These are phyloP conservation scores for Cystobasidiopsis lactophilus DNA, from an alignment of 768 basidiomycete genomes.

Conservation along the genomic window DNA sequence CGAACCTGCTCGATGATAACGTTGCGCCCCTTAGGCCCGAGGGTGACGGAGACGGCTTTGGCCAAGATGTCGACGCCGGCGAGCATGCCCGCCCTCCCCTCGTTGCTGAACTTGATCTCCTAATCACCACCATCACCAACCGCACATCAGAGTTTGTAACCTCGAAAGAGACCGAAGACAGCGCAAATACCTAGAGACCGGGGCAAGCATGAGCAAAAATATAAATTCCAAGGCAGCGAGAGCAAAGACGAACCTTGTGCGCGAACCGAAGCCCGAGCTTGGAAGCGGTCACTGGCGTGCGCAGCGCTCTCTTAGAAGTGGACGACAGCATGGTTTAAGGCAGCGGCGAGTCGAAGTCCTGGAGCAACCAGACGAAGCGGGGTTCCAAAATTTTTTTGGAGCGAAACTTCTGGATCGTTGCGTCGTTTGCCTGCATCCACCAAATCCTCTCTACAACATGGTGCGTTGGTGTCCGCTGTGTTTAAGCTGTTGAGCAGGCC, in stretches of 20 bases:
- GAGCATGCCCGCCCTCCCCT: constrained; percentile 74
- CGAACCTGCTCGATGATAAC: constrained; percentile 69
- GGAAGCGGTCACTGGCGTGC: background rate
- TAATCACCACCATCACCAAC: no score
- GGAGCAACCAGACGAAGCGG: background rate
- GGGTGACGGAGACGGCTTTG: constrained; percentile 85
- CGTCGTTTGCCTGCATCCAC: background rate
- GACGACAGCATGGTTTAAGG: background rate
- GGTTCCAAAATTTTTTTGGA: no score
- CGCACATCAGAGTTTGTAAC: no score
- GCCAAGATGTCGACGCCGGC: constrained; percentile 92
- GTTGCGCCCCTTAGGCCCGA: constrained; percentile 93
- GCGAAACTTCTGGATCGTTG: background rate
- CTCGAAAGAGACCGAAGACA: no score
- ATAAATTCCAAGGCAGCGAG: background rate
- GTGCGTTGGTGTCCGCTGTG: no score
- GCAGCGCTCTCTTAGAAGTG: background rate
- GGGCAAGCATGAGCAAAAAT: no score
- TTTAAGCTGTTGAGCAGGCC: no score
- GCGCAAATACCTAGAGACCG: background rate
- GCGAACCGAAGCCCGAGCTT: constrained; percentile 13
- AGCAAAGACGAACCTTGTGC: constrained; percentile 11
- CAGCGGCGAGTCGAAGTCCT: background rate
- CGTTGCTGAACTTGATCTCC: constrained; percentile 90
- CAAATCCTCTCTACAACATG: background rate